Conservation (phyloP, 352 stramenopile genomes). For the Thalassiosira oceanica region DNA sequence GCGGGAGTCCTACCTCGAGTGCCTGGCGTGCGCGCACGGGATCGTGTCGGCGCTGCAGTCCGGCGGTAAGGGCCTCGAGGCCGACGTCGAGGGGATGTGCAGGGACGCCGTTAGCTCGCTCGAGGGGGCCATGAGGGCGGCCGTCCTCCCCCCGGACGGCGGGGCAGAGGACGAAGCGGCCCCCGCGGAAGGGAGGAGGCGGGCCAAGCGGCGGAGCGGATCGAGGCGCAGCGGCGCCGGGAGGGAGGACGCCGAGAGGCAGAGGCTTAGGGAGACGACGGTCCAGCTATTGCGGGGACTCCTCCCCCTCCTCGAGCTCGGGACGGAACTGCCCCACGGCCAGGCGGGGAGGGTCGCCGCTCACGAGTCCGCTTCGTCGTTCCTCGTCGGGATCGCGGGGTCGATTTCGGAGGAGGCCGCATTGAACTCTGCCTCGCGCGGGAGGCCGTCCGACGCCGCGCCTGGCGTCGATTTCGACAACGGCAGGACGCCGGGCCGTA, state of each 20-base stretch:
- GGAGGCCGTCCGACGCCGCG: not conserved
- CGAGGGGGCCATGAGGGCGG: slow-evolving; percentile 18
- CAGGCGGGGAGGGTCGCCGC: slow-evolving; percentile 65
- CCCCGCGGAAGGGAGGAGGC: not conserved
- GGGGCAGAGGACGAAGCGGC: slow-evolving; percentile 4
- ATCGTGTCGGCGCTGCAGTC: slow-evolving; percentile 42
- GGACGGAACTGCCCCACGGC: slow-evolving; percentile 69
- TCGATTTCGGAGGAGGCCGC: slow-evolving; percentile 29
- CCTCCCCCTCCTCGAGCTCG: slow-evolving; percentile 56
- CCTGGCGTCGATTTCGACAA: not conserved
- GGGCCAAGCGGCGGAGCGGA: not conserved
- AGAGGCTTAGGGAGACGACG: slow-evolving; percentile 45
- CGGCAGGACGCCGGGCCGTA: not conserved
- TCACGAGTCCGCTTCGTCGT: slow-evolving; percentile 27
- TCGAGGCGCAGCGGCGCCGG: not conserved
- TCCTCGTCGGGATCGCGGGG: slow-evolving; percentile 28
- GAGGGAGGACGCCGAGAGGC: slow-evolving; percentile 4
- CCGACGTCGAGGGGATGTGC: slow-evolving; percentile 7
- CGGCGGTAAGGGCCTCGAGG: slow-evolving; percentile 1
- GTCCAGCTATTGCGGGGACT: slow-evolving; percentile 63
- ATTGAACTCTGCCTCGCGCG: not conserved
- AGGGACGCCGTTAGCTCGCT: slow-evolving; percentile 11
- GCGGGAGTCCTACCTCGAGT: slow-evolving; percentile 62
- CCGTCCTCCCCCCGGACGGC: slow-evolving; percentile 7
- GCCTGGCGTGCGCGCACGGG: slow-evolving; percentile 33